Conservation (phyloP, 2,329 filamentous ascomycete genomes). For the Neoscytalidium dimidiatum region DNA sequence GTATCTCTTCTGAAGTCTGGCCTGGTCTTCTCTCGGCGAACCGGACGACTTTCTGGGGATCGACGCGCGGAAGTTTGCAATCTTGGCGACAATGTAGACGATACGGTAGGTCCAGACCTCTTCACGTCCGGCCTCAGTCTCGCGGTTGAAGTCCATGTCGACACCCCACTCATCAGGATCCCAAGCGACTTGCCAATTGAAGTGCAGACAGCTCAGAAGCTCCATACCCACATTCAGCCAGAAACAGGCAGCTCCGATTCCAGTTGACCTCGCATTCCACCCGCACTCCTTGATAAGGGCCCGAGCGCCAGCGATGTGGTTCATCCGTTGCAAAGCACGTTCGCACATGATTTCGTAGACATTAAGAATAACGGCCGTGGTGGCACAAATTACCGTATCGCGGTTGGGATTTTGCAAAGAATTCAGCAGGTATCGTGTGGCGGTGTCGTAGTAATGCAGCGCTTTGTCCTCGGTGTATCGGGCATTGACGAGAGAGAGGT, state of each 20-base stretch:
- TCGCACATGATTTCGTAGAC: conserved; percentile 94
- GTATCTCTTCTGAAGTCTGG: conserved; percentile 64
- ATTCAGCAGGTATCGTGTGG: conserved; percentile 74
- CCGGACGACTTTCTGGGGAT: conserved; percentile 63
- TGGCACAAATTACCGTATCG: conserved; percentile 81
- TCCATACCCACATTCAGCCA: conserved; percentile 94
- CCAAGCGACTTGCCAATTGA: conserved; percentile 86
- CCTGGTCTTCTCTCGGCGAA: conserved; percentile 60
- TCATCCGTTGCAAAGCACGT: conserved; percentile 76
- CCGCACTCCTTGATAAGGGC: conserved; percentile 86
- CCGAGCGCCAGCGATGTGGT: conserved; percentile 81
- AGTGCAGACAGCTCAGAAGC: conserved; percentile 81
- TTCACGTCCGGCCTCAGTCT: conserved; percentile 64
- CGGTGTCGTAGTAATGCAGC: conserved; percentile 80
- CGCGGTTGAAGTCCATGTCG: conserved; percentile 69
- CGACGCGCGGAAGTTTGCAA: conserved; percentile 79
- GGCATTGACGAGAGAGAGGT: conserved; percentile 71
- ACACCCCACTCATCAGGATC: conserved; percentile 89
- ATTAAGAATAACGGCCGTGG: conserved; percentile 83
- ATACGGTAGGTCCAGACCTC: conserved; percentile 88
- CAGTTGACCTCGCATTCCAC: conserved; percentile 78
- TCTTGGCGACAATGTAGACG: conserved; percentile 83
- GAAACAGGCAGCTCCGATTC: conserved; percentile 85
- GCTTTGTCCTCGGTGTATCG: conserved; percentile 76
- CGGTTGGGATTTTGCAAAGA: conserved; percentile 82